Percentiles rank a stretch among this genome's conserved stretches.
These are phyloP conservation scores for Pestalotiopsis sp. DNA, from an alignment of 2,329 filamentous ascomycete species.

Conservation along the genomic window DNA sequence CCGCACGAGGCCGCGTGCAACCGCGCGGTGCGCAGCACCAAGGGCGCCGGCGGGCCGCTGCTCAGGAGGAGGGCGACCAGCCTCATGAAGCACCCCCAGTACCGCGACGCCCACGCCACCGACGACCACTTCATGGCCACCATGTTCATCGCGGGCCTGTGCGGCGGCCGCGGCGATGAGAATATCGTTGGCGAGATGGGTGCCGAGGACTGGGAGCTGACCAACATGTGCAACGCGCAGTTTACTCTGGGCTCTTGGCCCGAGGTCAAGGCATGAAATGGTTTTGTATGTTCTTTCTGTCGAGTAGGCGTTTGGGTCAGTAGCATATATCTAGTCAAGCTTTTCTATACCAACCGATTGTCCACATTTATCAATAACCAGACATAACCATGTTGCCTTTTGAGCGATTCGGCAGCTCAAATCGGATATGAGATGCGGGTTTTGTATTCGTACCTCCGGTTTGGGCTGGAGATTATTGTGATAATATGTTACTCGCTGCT, in stretches of 20 bases:
- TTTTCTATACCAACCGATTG: too few relatives aligned
- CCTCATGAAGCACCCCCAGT: slow-evolving; percentile 70
- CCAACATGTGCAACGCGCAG: slow-evolving; percentile 66
- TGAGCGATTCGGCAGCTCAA: too few relatives aligned
- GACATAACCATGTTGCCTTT: too few relatives aligned
- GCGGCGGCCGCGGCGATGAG: slow-evolving; percentile 50
- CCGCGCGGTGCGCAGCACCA: slow-evolving; percentile 9
- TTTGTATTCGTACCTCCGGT: too few relatives aligned
- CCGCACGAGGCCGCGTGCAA: slow-evolving; percentile 15
- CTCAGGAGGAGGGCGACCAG: slow-evolving; percentile 59
- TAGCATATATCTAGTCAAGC: neutral
- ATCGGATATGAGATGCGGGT: too few relatives aligned
- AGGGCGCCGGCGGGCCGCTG: slow-evolving; percentile 45
- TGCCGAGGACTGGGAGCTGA: slow-evolving; percentile 69
- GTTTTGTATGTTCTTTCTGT: neutral
- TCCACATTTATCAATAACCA: too few relatives aligned
- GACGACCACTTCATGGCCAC: slow-evolving; percentile 73
- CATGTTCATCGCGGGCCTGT: slow-evolving; percentile 63
- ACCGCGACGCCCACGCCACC: slow-evolving; percentile 67
- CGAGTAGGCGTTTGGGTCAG: neutral
- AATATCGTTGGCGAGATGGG: slow-evolving; percentile 43
- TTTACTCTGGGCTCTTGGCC: slow-evolving; percentile 52
- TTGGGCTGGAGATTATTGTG: too few relatives aligned
- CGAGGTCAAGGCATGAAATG: neutral
- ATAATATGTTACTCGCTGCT: too few relatives aligned